Evolutionary conservation across 2,329 filamentous ascomycete genomes (phyloP), one percentile per base, ranked within the genome.

Genomic region (Hypoxylon sp.): DNA sequence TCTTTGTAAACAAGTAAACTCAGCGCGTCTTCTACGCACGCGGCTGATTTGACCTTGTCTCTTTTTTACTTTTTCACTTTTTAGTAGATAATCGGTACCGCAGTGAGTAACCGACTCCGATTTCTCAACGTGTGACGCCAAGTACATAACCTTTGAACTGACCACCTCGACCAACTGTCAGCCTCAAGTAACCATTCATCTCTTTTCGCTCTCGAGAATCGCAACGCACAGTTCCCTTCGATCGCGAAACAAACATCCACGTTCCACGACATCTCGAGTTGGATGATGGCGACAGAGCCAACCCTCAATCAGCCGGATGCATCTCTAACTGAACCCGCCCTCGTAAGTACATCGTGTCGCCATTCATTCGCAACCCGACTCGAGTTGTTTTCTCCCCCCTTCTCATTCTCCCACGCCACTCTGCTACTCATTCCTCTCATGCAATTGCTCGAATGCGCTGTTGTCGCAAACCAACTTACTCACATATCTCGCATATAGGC

Each of bases 271-370:
- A 72, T 68, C 48, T 60, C 63, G 34, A 69, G 69, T 69, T 73
- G 76, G 77, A 79, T 77, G 77, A 79, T 79, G 77, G 77, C 77
- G 75, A 74, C 76, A 70, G 75, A 77, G 75, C 75, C 76, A 74
- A 76, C 70, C 64, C 65, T 72, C 59, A 67, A 72, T 70, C 71
- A 75, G 71, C 75, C 74, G 63, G 76, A 78, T 76, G 77, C 75
- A 73, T 74, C 74, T 74, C 65, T 72, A 70, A 75, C 69, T 70
- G 76, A 77, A 69, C 73, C 75, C 69, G 72, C 74, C 65, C 72
- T 71, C 67, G 77, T 79, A 73, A 76, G 77, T 78, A 61, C 64
- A 62, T 30, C n/a, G 25, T 59, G 53, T 60, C 45, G 49, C 55
- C 49, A 49, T 58, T 17, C 59, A 19, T 45, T 53, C 30, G 11